Evolutionary conservation across 306 rosid genomes (phyloP).

Genomic region (Castanea crenata): DNA sequence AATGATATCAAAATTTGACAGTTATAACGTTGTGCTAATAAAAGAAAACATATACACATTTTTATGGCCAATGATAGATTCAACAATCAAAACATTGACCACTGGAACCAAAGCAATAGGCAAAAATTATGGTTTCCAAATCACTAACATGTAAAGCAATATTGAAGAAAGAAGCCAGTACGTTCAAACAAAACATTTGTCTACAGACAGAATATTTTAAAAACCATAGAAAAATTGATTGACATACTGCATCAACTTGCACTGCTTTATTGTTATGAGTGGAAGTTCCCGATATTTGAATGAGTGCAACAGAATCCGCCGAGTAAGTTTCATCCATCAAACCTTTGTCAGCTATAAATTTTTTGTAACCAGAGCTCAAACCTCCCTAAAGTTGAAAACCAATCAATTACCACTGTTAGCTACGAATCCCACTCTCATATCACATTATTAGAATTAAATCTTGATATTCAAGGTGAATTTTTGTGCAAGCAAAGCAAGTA

Average conservation of each 20-base stretch:
- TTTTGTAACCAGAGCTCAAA: constrained; percentile 86
- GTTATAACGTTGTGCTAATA: background rate
- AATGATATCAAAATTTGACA: background rate
- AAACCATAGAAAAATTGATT: constrained; percentile 3
- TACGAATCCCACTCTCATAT: constrained; percentile 6
- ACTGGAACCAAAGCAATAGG: background rate
- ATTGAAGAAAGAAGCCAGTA: background rate
- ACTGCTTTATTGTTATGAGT: constrained; percentile 74
- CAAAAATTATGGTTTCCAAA: background rate
- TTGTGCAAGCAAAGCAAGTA: constrained; percentile 29
- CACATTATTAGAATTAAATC: background rate
- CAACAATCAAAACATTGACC: background rate
- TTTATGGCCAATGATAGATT: background rate
- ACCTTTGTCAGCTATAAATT: constrained; percentile 61
- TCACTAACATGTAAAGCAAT: background rate
- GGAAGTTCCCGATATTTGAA: constrained; percentile 79
- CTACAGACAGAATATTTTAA: background rate
- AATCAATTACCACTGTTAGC: constrained; percentile 19
- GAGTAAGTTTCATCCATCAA: constrained; percentile 77
- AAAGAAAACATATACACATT: background rate
- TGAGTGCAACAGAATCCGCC: constrained; percentile 67
- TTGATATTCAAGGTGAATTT: background rate
- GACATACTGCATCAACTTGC: constrained; percentile 92
- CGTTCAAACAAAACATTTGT: background rate
- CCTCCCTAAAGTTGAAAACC: constrained; percentile 71